Conservation (phyloP, 495 filamentous ascomycete genomes). For the Terfezia boudieri region DNA sequence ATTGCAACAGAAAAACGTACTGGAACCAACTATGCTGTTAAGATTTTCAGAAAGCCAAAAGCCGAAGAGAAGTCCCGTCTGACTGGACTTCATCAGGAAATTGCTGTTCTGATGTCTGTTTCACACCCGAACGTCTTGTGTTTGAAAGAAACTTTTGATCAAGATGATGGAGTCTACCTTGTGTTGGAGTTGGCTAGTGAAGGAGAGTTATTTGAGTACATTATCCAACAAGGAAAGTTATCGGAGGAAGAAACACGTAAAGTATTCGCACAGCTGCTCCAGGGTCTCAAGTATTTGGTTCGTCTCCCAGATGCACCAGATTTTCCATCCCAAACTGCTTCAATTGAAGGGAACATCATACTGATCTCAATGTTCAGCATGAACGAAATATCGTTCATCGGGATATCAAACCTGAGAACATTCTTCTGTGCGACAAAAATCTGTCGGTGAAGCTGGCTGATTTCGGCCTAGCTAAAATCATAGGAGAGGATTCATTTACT, state of each 20-base stretch:
- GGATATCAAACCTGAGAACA: slow-evolving; percentile 98
- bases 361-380: slow-evolving; percentile 34
- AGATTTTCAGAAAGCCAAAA: slow-evolving; percentile 69
- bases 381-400: slow-evolving; percentile 94
- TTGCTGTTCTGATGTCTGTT: slow-evolving; percentile 86
- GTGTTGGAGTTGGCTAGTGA: slow-evolving; percentile 78
- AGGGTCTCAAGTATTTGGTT: slow-evolving; percentile 87
- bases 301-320: slow-evolving; percentile 13
- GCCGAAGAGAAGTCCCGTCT: slow-evolving; percentile 61
- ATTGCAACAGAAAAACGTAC: slow-evolving; percentile 68
- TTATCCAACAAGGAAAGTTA: slow-evolving; percentile 70
- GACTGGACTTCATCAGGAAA: slow-evolving; percentile 78
- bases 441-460: slow-evolving; percentile 83
- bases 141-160: slow-evolving; percentile 87
- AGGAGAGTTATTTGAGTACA: slow-evolving; percentile 88
- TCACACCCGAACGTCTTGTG: slow-evolving; percentile 90
- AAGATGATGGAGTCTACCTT: slow-evolving; percentile 72
- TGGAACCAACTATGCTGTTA: slow-evolving; percentile 72
- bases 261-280: slow-evolving; percentile 77
- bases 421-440: slow-evolving; percentile 63
- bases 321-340: neutral
- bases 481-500: slow-evolving; percentile 95
- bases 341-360: too few species aligned
- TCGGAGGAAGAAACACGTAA: slow-evolving; percentile 63
- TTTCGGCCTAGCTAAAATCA: slow-evolving; percentile 95